Evolutionary conservation across 1,284 basidiomycete genomes (phyloP), one percentile per base, ranked within the genome.

Genomic region (Sanghuangporus baumii): DNA sequence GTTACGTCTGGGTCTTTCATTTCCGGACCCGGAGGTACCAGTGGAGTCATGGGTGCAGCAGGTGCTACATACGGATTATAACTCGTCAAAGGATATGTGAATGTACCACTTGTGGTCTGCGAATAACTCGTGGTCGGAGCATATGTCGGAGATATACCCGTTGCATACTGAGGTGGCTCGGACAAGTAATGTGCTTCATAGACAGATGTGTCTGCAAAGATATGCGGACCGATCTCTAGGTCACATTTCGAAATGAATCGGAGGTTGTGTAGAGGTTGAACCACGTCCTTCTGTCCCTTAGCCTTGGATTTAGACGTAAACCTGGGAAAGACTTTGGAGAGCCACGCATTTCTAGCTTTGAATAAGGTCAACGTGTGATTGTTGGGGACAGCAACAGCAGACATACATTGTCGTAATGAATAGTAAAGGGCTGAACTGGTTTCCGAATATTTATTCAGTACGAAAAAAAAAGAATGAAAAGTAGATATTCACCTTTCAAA

Each of bases 151-250:
- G 46, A 31, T 26, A 34, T 36, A 11, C 52, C 16, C 31, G 31
- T 14, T 31, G 16, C 36, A 36, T 11, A 54, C 11, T 11, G 52
- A 7, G 52, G 31, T 1, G 50, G 40, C 43, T 59, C 55, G 8
- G 57, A 41, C 16, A 58, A 71, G 70, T 85, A 86, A 67, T 84
- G 80, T 11, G 87, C 86, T 73, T 91, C 88, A 65, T 83, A 89
- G 59, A 92, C 76, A 0, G 79, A 75, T 0, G 87, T 89, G 40
- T 85, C 82, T 40, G 75, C 69, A 69, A 91, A 91, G 20, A 78
- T 73, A 71, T 89, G 88, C 9, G 89, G 89, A 6, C 89, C 89
- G 38, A 92, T 83, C 69, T 82, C 78, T 46, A 92, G 70, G 57
- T 86, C 81, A 70, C 84, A 91, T 71, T 78, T 82, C 43, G 87